Evolutionary conservation across 108 stramenopile genomes (phyloP).

Genomic region (Asterionellopsis glacialis): DNA sequence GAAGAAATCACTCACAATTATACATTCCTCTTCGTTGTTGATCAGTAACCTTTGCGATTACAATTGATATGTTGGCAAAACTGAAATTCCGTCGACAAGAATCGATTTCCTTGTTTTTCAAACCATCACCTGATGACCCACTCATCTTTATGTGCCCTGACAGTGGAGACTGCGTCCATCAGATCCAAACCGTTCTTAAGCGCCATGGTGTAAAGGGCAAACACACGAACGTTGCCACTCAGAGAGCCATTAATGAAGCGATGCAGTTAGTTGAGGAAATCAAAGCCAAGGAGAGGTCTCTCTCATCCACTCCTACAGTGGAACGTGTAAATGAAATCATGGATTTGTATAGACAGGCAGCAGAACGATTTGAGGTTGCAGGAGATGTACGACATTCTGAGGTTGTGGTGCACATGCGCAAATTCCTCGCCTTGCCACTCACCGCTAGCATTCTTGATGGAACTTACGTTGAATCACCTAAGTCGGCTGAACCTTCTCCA

Average conservation of each 20-base stretch:
- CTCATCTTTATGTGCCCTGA: constrained; percentile 89
- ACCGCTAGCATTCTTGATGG: constrained; percentile 82
- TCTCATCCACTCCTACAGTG: constrained; percentile 67
- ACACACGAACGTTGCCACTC: constrained; percentile 81
- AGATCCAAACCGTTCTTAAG: constrained; percentile 84
- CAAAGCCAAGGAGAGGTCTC: constrained; percentile 76
- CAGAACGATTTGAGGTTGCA: constrained; percentile 81
- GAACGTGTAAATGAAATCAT: constrained; percentile 86
- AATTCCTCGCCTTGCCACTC: constrained; percentile 76
- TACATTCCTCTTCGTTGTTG: not conserved
- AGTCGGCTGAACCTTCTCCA: constrained; percentile 1
- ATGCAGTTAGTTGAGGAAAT: constrained; percentile 82
- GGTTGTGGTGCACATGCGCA: constrained; percentile 82
- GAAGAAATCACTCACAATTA: no score
- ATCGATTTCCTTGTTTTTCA: constrained; percentile 84
- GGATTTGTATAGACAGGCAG: constrained; percentile 88
- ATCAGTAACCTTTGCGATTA: constrained; percentile 64
- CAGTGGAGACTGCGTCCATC: constrained; percentile 75
- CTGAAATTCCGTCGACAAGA: constrained; percentile 84
- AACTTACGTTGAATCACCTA: constrained; percentile 30
- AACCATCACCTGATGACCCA: constrained; percentile 79
- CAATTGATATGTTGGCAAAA: constrained; percentile 74
- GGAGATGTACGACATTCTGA: constrained; percentile 85
- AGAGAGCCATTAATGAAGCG: constrained; percentile 72
- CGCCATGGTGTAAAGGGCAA: constrained; percentile 87